A percentile compares a stretch with the other conserved stretches of the same genome.
phyloP scores from a whole-genome alignment of 2,329 filamentous ascomycete species.

The Arthrobotrys sphaeroides region DNA sequence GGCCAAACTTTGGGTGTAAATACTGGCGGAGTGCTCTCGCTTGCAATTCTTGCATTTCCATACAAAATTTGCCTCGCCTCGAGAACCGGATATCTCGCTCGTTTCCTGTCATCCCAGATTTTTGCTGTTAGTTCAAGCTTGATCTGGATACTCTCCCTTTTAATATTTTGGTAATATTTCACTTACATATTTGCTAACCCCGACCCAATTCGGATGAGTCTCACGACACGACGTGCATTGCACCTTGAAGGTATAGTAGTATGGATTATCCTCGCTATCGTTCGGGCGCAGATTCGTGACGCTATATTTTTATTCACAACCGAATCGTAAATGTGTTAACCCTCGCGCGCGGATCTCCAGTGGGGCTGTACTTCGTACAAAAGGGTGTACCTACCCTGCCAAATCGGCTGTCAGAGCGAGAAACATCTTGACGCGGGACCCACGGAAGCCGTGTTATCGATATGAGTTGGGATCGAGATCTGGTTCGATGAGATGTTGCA shows the following conservation, averaged over 20 bases:
- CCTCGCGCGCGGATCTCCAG: conserved; percentile 10
- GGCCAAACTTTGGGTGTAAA: neutral
- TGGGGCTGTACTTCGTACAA: neutral
- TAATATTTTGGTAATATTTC: neutral
- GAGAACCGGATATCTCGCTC: conserved; percentile 90
- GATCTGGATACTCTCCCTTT: too few relatives aligned
- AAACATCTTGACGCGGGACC: conserved; percentile 37
- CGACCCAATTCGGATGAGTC: conserved; percentile 84
- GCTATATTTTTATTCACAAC: conserved; percentile 67
- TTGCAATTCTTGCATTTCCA: conserved; percentile 99
- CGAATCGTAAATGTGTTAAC: conserved; percentile 28
- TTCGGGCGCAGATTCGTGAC: conserved; percentile 88
- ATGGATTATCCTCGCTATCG: conserved; percentile 82
- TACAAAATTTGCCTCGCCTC: conserved; percentile 98
- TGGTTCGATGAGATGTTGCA: neutral
- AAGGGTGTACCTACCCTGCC: conserved; percentile 3
- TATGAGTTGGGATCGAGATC: neutral
- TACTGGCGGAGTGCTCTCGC: conserved; percentile 49
- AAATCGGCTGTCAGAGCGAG: conserved; percentile 45
- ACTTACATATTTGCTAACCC: conserved; percentile 86
- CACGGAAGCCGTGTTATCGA: neutral
- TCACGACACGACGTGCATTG: conserved; percentile 98
- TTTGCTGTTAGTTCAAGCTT: neutral
- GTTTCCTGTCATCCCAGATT: conserved; percentile 70
- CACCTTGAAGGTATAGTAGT: conserved; percentile 97